Percentiles rank a stretch among this genome's conserved stretches.
These are phyloP conservation scores for Candida hispaniensis DNA, from an alignment of 805 yeast species.

Conservation along the genomic window DNA sequence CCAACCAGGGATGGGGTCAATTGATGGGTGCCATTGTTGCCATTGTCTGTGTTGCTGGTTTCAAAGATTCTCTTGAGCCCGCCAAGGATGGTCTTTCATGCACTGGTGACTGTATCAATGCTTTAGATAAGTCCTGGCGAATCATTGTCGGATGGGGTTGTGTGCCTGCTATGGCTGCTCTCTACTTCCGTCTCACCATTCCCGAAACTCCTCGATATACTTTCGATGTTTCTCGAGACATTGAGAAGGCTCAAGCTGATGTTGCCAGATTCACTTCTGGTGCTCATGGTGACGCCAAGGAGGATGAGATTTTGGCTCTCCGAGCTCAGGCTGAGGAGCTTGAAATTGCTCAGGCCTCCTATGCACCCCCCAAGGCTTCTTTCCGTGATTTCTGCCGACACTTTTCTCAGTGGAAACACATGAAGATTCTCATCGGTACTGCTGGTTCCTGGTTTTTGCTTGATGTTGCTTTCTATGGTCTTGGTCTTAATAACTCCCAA, in stretches of 20 bases:
- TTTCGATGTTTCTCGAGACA: conserved; percentile 53
- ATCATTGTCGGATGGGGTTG: conserved; percentile 79
- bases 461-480: conserved; percentile 56
- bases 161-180: conserved; percentile 76
- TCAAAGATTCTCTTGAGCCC: conserved; percentile 46
- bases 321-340: conserved; percentile 45
- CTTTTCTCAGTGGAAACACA: conserved; percentile 78
- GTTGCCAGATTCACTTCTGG: conserved; percentile 38
- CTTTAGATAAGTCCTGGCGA: conserved; percentile 94
- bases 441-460: conserved; percentile 52
- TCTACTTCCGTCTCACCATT: conserved; percentile 82
- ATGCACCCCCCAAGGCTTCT: conserved; percentile 64
- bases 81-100: conserved; percentile 52
- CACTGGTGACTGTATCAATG: conserved; percentile 55
- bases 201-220: conserved; percentile 92
- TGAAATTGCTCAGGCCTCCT: conserved; percentile 35
- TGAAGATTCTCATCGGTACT: conserved; percentile 55
- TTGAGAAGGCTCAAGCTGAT: conserved; percentile 31
- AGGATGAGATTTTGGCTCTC: conserved; percentile 35
- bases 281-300: conserved; percentile 40
- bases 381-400: conserved; percentile 59
- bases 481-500: conserved; percentile 45
- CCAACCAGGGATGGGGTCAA: conserved; percentile 97
- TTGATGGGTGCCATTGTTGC: conserved; percentile 80
- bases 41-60: conserved; percentile 62